These are phyloP conservation scores for Cyberlindnera mrakii DNA, from an alignment of 805 yeast genomes.

Conservation along the genomic window DNA sequence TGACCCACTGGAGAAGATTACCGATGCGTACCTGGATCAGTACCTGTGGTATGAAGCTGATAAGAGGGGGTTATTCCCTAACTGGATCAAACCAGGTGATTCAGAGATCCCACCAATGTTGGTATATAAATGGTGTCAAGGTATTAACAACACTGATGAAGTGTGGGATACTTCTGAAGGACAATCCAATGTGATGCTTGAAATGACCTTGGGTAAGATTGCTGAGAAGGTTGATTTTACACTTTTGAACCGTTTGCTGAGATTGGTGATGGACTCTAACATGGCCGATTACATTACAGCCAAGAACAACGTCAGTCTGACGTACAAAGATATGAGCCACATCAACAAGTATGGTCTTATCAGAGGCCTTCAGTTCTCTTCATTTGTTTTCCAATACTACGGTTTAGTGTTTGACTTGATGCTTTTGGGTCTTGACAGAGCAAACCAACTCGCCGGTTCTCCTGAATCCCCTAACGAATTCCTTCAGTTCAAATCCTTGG, in stretches of 20 bases:
- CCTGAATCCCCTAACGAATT: constrained; percentile 69
- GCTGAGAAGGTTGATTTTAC: constrained; percentile 88
- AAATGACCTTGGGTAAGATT: constrained; percentile 61
- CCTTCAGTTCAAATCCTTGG: constrained; percentile 56
- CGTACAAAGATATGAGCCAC: constrained; percentile 94
- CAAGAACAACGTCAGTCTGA: constrained; percentile 73
- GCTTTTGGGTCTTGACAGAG: constrained; percentile 80
- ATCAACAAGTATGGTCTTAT: constrained; percentile 83
- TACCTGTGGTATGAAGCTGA: constrained; percentile 96
- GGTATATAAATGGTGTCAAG: constrained; percentile 92
- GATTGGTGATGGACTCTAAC: constrained; percentile 80
- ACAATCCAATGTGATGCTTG: constrained; percentile 78
- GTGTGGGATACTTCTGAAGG: constrained; percentile 80
- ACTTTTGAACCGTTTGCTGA: constrained; percentile 68
- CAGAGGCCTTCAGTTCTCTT: constrained; percentile 84
- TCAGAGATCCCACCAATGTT: constrained; percentile 88
- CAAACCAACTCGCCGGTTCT: constrained; percentile 80
- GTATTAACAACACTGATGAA: constrained; percentile 67
- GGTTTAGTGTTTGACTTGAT: constrained; percentile 80
- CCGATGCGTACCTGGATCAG: constrained; percentile 94
- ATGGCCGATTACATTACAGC: constrained; percentile 94
- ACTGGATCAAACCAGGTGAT: constrained; percentile 95
- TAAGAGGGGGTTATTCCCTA: constrained; percentile 80
- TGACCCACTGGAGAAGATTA: constrained; percentile 90
- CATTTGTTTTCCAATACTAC: constrained; percentile 86